Conservation (phyloP, 1,139 yeast species). For the Ashbya aceris region DNA sequence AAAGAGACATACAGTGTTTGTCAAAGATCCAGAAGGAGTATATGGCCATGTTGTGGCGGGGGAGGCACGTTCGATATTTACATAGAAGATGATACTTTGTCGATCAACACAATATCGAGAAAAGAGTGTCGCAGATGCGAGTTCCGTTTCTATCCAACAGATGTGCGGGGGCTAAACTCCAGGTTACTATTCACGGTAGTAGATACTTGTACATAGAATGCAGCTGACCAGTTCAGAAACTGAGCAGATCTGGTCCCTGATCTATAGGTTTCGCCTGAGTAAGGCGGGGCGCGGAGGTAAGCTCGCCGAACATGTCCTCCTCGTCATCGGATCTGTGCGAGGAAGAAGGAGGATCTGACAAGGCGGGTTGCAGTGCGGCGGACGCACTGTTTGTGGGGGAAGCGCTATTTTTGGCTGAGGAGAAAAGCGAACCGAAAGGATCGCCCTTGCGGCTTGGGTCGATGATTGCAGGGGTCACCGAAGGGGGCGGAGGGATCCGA, state of each 20-base stretch:
- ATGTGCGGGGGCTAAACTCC: no score
- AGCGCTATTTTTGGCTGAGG: slow-evolving; percentile 48
- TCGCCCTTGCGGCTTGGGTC: slow-evolving; percentile 38
- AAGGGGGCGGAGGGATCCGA: slow-evolving; percentile 7
- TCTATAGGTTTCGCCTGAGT: slow-evolving; percentile 13
- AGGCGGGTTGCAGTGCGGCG: slow-evolving; percentile 6
- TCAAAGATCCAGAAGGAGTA: slow-evolving; percentile 85
- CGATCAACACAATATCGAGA: no score
- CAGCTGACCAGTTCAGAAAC: slow-evolving; percentile 27
- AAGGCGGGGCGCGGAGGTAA: slow-evolving; percentile 17
- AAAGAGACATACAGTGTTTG: slow-evolving; percentile 52
- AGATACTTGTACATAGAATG: no score
- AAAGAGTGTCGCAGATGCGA: no score
- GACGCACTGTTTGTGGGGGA: slow-evolving; percentile 1
- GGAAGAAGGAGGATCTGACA: slow-evolving; percentile 7
- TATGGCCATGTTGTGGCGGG: slow-evolving; percentile 37
- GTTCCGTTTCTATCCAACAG: no score
- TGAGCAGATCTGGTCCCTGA: slow-evolving; percentile 38
- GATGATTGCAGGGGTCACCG: slow-evolving; percentile 29
- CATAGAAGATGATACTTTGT: no score
- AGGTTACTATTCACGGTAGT: no score
- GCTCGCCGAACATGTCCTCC: slow-evolving; percentile 27
- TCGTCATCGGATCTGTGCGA: slow-evolving; percentile 10
- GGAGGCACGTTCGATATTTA: no score
- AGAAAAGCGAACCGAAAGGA: slow-evolving; percentile 76